Conservation (phyloP, 345 rosid species). For the Gossypium ekmanianum region DNA sequence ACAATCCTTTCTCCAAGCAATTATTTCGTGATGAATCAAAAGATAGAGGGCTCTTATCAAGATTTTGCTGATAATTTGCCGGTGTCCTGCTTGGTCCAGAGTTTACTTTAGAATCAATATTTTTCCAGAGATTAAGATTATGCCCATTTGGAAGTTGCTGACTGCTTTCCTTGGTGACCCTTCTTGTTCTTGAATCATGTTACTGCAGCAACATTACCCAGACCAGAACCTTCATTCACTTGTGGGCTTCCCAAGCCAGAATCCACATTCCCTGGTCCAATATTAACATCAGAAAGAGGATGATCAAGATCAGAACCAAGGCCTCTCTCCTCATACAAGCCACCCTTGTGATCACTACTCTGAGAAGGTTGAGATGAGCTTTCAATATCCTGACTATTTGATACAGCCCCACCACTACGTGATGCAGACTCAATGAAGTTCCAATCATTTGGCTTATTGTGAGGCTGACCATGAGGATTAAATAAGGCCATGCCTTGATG, state of each 20-base stretch:
- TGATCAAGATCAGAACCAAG: constrained; percentile 29
- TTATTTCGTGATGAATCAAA: constrained; percentile 46
- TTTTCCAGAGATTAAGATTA: constrained; percentile 49
- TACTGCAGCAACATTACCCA: constrained; percentile 28
- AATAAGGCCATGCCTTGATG: constrained; percentile 25
- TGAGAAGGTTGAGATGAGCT: constrained; percentile 31
- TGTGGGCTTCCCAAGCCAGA: constrained; percentile 35
- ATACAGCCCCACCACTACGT: constrained; percentile 15
- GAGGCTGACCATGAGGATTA: constrained; percentile 33
- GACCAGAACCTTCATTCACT: constrained; percentile 35
- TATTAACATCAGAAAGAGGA: constrained; percentile 38
- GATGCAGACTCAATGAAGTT: constrained; percentile 35
- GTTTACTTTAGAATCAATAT: constrained; percentile 33
- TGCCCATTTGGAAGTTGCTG: constrained; percentile 31
- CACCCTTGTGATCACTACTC: constrained; percentile 22
- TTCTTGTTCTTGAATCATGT: constrained; percentile 31
- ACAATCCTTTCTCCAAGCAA: constrained; percentile 30
- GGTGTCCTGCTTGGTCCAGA: constrained; percentile 24
- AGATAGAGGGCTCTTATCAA: constrained; percentile 37
- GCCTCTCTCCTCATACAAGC: constrained; percentile 24
- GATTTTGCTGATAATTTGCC: constrained; percentile 28
- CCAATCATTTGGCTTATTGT: constrained; percentile 43
- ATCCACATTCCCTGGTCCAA: constrained; percentile 30
- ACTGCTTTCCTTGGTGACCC: constrained; percentile 33
- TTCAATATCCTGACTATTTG: constrained; percentile 33